Conservation (phyloP, 2,329 filamentous ascomycete genomes). For the Xylariaceae sp. region DNA sequence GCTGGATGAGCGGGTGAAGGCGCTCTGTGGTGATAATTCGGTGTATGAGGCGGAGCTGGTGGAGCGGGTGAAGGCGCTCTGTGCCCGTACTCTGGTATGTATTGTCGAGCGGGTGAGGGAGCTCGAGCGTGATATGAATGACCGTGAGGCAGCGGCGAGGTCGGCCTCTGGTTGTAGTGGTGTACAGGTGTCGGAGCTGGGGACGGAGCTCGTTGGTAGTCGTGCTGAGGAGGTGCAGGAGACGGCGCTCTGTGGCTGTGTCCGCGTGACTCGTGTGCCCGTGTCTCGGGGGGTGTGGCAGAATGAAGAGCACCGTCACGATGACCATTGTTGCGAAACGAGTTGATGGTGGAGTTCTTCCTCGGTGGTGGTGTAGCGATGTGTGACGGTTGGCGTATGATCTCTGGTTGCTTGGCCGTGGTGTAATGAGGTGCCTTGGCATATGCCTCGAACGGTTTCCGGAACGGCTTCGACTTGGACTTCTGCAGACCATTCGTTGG, state of each 20-base stretch:
- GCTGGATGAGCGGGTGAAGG: constrained; percentile 36
- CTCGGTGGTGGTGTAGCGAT: constrained; percentile 26
- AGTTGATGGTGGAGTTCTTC: constrained; percentile 39
- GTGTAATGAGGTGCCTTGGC: constrained; percentile 62
- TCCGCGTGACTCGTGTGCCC: constrained; percentile 21
- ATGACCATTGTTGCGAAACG: constrained; percentile 28
- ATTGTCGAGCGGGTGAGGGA: constrained; percentile 35
- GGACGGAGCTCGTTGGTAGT: constrained; percentile 32
- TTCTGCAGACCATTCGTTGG: constrained; percentile 51
- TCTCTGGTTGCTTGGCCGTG: constrained; percentile 55
- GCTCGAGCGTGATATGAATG: constrained; percentile 24
- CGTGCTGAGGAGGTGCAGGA: constrained; percentile 32
- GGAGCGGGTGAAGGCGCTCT: constrained; percentile 35
- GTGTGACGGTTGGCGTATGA: constrained; percentile 40
- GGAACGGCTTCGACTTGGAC: constrained; percentile 56
- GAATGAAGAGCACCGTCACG: constrained; percentile 17
- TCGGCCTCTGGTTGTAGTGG: constrained; percentile 30
- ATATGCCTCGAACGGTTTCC: constrained; percentile 64
- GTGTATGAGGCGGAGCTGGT: constrained; percentile 11
- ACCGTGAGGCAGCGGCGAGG: constrained; percentile 31
- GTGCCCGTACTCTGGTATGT: constrained; percentile 24
- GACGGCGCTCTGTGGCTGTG: constrained; percentile 32
- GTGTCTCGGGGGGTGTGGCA: constrained; percentile 21
- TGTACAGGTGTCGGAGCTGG: constrained; percentile 31
- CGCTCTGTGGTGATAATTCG: constrained; percentile 31